Evolutionary conservation across 192 early-diverging fungal genomes (phyloP).

Genomic region (Umbelopsis sp.): DNA sequence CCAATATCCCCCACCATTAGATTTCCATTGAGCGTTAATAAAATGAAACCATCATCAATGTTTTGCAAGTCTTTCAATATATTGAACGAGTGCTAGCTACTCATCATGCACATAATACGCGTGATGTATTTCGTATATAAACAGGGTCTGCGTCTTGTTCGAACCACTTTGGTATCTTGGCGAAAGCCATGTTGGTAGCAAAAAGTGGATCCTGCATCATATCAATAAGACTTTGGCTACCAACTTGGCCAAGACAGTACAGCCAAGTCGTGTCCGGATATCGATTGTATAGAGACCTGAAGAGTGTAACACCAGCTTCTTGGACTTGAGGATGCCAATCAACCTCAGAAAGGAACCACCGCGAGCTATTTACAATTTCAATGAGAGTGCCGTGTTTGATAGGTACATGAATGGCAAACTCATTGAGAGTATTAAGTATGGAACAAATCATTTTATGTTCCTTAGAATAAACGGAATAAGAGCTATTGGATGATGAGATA

Average conservation of each 20-base stretch:
- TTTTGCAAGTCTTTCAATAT: background rate
- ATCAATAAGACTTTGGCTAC: background rate
- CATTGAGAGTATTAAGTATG: conserved; percentile 30
- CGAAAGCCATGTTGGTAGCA: background rate
- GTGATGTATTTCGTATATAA: background rate
- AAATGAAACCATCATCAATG: background rate
- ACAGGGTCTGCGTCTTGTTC: background rate
- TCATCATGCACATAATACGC: background rate
- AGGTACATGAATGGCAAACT: conserved; percentile 25
- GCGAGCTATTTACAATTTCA: conserved; percentile 23
- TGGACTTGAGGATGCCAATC: conserved; percentile 28
- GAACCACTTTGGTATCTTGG: conserved; percentile 8
- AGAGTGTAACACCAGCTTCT: conserved; percentile 17
- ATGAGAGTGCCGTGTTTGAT: background rate
- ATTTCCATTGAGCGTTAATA: too few species aligned
- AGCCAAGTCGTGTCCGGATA: conserved; percentile 34
- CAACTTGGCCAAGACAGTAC: conserved; percentile 3
- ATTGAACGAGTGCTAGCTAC: background rate
- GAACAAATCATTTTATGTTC: conserved; percentile 29
- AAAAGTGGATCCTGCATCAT: background rate
- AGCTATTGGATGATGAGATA: conserved; percentile 1
- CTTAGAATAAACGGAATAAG: conserved; percentile 34
- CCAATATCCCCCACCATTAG: too few species aligned
- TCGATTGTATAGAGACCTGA: background rate
- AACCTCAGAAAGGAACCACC: conserved; percentile 12